Percentiles rank a stretch among this genome's conserved stretches.
phyloP scores from a whole-genome alignment of 164 flowering plant species.

The Echeveria elegans region DNA sequence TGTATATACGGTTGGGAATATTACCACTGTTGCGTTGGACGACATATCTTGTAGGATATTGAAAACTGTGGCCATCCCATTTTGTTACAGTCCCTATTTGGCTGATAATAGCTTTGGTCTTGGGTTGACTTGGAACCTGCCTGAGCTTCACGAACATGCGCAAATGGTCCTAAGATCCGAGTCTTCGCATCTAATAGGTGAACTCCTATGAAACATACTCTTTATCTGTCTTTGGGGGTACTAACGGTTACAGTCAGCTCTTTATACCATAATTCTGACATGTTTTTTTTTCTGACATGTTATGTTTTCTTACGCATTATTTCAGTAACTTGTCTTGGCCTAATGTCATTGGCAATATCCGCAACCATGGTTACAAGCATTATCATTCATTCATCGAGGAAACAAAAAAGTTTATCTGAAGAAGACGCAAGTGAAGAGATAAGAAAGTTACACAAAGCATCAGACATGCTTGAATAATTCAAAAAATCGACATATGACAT shows the following conservation, averaged over 20 bases:
- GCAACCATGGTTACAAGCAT: background rate
- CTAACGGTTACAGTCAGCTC: background rate
- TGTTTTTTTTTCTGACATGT: background rate
- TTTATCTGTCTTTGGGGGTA: too few species aligned
- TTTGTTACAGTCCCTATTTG: conserved; percentile 31
- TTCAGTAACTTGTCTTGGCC: background rate
- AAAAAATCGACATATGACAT: too few species aligned
- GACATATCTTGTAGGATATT: conserved; percentile 22
- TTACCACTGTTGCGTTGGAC: conserved; percentile 12
- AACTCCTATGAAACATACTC: background rate
- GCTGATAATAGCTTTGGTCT: conserved; percentile 35
- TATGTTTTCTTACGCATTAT: background rate
- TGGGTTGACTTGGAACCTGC: conserved; percentile 31
- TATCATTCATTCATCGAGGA: background rate
- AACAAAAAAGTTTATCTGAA: background rate
- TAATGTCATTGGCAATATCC: background rate
- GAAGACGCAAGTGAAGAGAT: background rate
- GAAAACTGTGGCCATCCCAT: conserved; percentile 33
- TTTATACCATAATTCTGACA: too few species aligned
- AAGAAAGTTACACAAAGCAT: background rate
- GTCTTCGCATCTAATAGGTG: background rate
- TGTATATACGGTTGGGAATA: conserved; percentile 26
- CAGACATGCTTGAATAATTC: background rate
- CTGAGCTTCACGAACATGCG: background rate
- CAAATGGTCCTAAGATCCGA: background rate